Conservation (phyloP, 352 stramenopile genomes). For the Phytophthora foliorum region DNA sequence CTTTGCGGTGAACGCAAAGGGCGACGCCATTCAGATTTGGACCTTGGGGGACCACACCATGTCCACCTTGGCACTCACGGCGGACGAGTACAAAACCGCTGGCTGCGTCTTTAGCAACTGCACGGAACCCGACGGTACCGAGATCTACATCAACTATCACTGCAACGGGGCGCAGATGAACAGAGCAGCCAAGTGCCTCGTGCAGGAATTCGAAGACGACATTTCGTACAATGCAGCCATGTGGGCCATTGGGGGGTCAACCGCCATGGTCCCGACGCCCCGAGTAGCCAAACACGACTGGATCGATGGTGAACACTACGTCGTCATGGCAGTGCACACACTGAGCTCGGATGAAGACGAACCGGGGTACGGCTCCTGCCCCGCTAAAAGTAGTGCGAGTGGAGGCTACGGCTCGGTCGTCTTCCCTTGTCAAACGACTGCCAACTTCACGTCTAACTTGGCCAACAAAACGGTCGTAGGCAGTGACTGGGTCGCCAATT, state of each 20-base stretch:
- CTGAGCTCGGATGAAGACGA: slow-evolving; percentile 22
- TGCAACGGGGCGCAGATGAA: slow-evolving; percentile 55
- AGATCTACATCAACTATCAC: slow-evolving; percentile 15
- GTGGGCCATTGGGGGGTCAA: slow-evolving; percentile 38
- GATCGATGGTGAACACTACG: slow-evolving; percentile 22
- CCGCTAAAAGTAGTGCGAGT: neutral
- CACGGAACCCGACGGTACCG: slow-evolving; percentile 23
- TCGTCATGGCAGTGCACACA: slow-evolving; percentile 37
- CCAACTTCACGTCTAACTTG: slow-evolving; percentile 20
- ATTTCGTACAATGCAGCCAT: slow-evolving; percentile 29
- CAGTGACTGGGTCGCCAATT: slow-evolving; percentile 33
- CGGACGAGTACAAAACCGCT: slow-evolving; percentile 25
- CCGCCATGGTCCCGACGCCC: neutral
- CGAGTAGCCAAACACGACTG: slow-evolving; percentile 33
- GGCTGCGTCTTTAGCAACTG: slow-evolving; percentile 36
- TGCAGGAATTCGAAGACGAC: slow-evolving; percentile 27
- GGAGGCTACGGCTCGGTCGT: slow-evolving; percentile 39
- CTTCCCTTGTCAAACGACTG: slow-evolving; percentile 42
- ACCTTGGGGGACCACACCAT: slow-evolving; percentile 31
- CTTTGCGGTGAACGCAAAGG: slow-evolving; percentile 21
- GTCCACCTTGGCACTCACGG: slow-evolving; percentile 36
- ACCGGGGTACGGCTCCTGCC: slow-evolving; percentile 34
- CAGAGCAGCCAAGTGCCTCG: slow-evolving; percentile 36
- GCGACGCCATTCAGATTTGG: slow-evolving; percentile 25
- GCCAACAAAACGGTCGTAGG: slow-evolving; percentile 13